A percentile compares a stretch with the other conserved stretches of the same genome.
These are phyloP conservation scores for Wickerhamomyces ciferrii DNA, from an alignment of 805 yeast genomes.

Conservation along the genomic window DNA sequence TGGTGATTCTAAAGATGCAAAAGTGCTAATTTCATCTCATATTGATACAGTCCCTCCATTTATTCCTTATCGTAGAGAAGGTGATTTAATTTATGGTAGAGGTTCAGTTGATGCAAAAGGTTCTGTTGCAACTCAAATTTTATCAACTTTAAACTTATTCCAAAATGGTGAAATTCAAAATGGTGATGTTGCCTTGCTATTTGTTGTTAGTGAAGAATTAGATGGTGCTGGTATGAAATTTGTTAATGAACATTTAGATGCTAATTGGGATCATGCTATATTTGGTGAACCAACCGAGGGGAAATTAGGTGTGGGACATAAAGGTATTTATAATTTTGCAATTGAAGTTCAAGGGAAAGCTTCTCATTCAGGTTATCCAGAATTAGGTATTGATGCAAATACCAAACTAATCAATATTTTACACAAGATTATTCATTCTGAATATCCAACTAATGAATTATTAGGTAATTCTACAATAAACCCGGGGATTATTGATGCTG, in stretches of 20 bases:
- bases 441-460: constrained; percentile 44
- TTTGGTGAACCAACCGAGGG: constrained; percentile 77
- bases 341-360: constrained; percentile 49
- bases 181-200: constrained; percentile 55
- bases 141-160: constrained; percentile 45
- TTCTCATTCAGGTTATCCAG: constrained; percentile 67
- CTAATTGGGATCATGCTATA: constrained; percentile 53
- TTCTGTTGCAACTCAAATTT: constrained; percentile 58
- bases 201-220: constrained; percentile 70
- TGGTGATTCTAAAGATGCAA: constrained; percentile 37
- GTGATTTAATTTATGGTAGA: constrained; percentile 52
- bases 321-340: constrained; percentile 44
- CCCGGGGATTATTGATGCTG: constrained; percentile 52
- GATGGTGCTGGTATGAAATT: constrained; percentile 57
- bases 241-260: constrained; percentile 30
- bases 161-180: constrained; percentile 31
- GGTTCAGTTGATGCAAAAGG: constrained; percentile 73
- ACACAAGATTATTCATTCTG: constrained; percentile 34
- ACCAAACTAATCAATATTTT: constrained; percentile 48
- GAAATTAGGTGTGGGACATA: constrained; percentile 66
- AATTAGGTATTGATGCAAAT: constrained; percentile 59
- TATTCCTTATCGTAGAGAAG: constrained; percentile 41
- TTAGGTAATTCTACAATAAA: constrained; percentile 62
- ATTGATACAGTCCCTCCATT: constrained; percentile 73
- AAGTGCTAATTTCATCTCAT: constrained; percentile 54